Percentiles rank a stretch among this genome's conserved stretches.
phyloP scores from a whole-genome alignment of 768 basidiomycete genomes.

The Kwoniella sp. region DNA sequence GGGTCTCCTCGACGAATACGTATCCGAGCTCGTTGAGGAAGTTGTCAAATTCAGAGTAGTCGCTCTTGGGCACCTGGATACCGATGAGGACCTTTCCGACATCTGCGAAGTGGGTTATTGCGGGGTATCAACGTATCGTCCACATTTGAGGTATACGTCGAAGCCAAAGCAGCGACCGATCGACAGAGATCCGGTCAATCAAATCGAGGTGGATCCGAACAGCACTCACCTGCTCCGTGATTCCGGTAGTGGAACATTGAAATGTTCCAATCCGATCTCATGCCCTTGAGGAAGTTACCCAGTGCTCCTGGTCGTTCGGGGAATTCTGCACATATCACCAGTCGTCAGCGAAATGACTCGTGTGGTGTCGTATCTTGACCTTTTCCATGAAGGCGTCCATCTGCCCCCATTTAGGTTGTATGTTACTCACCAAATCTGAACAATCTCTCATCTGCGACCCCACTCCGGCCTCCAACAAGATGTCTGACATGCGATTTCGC shows the following conservation, averaged over 20 bases:
- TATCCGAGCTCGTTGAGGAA: slow-evolving; percentile 82
- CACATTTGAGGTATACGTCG: not conserved
- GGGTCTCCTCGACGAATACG: slow-evolving; percentile 87
- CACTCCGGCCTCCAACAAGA: slow-evolving; percentile 83
- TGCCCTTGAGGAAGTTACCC: slow-evolving; percentile 80
- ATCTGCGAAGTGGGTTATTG: slow-evolving; percentile 62
- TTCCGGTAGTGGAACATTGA: slow-evolving; percentile 97
- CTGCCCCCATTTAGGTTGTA: too few species aligned
- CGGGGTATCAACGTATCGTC: not conserved
- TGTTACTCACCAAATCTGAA: slow-evolving; percentile 92
- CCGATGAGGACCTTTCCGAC: slow-evolving; percentile 90
- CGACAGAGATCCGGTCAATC: not conserved
- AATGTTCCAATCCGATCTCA: slow-evolving; percentile 89
- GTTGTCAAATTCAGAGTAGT: slow-evolving; percentile 68
- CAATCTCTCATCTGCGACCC: slow-evolving; percentile 79
- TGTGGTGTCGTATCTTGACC: too few species aligned
- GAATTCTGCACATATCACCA: slow-evolving; percentile 67
- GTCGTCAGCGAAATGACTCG: not conserved
- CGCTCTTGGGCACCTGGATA: slow-evolving; percentile 79
- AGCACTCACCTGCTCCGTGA: slow-evolving; percentile 82
- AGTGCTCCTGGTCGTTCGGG: slow-evolving; percentile 92
- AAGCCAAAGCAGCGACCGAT: not conserved
- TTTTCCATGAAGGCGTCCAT: too few species aligned
- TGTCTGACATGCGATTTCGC: slow-evolving; percentile 93
- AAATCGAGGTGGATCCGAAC: not conserved